These are phyloP conservation scores for Tardiomyces depauwii DNA, from an alignment of 1,139 yeast genomes.

Conservation along the genomic window DNA sequence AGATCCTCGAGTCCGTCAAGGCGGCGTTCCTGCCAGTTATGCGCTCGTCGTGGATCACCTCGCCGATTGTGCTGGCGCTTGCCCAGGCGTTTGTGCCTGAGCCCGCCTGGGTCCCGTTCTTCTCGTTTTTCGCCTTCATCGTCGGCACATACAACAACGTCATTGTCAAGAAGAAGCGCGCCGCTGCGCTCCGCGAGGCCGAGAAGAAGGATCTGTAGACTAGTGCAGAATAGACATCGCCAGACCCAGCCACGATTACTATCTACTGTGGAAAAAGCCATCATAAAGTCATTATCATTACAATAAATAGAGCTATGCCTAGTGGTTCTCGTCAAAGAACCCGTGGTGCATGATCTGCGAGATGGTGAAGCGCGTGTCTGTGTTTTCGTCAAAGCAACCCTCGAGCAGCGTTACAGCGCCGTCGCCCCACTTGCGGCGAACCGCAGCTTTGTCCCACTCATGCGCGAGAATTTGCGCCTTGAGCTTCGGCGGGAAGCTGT, in stretches of 20 bases:
- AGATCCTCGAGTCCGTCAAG: constrained; percentile 32
- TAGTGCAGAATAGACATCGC: background rate
- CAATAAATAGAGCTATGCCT: too few species aligned
- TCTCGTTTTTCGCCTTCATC: constrained; percentile 60
- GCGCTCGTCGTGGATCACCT: constrained; percentile 52
- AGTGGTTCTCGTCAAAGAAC: background rate
- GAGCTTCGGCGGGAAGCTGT: constrained; percentile 67
- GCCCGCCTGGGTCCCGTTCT: constrained; percentile 77
- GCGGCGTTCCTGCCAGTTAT: constrained; percentile 46
- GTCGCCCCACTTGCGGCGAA: background rate
- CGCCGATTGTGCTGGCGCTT: constrained; percentile 48
- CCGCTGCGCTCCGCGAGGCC: constrained; percentile 11
- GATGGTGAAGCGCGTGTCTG: constrained; percentile 41
- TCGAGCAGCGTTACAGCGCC: constrained; percentile 24
- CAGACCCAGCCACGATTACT: too few species aligned
- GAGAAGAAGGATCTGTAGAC: constrained; percentile 12
- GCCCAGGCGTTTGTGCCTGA: constrained; percentile 72
- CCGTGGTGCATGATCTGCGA: constrained; percentile 21
- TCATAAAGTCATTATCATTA: too few species aligned
- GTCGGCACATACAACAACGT: constrained; percentile 74
- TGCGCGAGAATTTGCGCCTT: constrained; percentile 64
- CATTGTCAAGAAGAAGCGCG: constrained; percentile 39
- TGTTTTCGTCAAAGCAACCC: constrained; percentile 45
- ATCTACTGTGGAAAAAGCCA: too few species aligned
- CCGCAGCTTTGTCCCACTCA: constrained; percentile 35